These are phyloP conservation scores for Fonsecaea multimorphosa DNA, from an alignment of 2,329 filamentous ascomycete genomes.

Conservation along the genomic window DNA sequence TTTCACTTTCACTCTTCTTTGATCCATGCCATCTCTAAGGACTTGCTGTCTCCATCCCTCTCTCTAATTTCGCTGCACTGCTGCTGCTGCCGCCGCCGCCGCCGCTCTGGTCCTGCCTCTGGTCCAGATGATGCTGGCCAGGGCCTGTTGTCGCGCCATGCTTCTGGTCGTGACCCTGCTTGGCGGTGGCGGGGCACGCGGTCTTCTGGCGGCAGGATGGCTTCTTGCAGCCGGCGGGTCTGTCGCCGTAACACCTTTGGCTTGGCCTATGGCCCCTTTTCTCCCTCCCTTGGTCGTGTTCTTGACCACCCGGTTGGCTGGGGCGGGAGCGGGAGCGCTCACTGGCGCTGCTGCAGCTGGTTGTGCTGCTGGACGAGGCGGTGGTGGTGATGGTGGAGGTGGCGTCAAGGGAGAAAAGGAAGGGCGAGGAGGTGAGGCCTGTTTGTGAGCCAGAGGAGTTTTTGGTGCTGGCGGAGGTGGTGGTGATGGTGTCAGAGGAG, in stretches of 20 bases:
- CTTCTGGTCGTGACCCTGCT: constrained; percentile 9
- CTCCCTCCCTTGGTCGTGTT: background rate
- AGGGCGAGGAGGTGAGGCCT: background rate
- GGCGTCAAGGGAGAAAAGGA: too few species aligned
- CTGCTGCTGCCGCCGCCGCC: background rate
- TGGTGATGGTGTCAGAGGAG: too few species aligned
- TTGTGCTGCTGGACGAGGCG: background rate
- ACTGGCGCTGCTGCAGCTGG: background rate
- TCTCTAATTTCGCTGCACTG: background rate
- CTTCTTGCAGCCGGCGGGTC: background rate
- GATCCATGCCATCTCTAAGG: background rate
- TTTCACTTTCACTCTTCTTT: background rate
- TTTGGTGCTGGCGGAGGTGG: too few species aligned
- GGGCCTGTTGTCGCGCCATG: constrained; percentile 2
- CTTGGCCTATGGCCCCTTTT: background rate
- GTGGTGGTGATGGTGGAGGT: background rate
- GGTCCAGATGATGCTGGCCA: background rate
- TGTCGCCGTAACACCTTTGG: background rate
- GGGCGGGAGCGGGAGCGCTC: background rate
- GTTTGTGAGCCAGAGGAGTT: too few species aligned
- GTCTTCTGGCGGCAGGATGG: background rate
- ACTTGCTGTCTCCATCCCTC: background rate
- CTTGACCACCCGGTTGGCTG: background rate
- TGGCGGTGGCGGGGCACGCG: background rate
- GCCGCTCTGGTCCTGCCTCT: background rate